phyloP scores from a whole-genome alignment of 345 rosid species.

The Gossypium australe region DNA sequence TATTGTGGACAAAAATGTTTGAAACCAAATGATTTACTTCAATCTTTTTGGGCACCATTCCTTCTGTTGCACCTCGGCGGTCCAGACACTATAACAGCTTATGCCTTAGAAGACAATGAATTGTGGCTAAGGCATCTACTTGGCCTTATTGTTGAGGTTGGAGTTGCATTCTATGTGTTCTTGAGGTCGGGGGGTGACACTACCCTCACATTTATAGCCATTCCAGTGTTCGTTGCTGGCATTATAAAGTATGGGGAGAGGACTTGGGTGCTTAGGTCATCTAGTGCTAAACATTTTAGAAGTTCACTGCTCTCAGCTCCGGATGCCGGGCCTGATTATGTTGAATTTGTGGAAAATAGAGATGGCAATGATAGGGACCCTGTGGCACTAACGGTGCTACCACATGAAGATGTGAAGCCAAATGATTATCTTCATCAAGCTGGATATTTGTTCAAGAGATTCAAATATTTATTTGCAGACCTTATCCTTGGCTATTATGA shows the following conservation, averaged over 20 bases:
- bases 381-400: not conserved
- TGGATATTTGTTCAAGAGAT: conserved; percentile 15
- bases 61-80: conserved; percentile 40
- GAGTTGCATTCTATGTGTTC: conserved; percentile 22
- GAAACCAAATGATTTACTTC: not conserved
- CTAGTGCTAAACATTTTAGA: conserved; percentile 31
- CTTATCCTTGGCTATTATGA: conserved; percentile 22
- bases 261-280: conserved; percentile 30
- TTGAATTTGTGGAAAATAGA: not conserved
- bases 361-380: not conserved
- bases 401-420: not conserved
- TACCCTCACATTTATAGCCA: conserved; percentile 2
- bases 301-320: conserved; percentile 16
- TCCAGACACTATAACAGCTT: conserved; percentile 41
- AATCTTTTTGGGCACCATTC: conserved; percentile 33
- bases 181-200: conserved; percentile 7
- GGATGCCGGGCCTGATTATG: not conserved
- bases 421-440: conserved; percentile 12
- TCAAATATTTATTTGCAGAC: conserved; percentile 22
- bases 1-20: too few species aligned
- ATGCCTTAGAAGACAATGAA: conserved; percentile 36
- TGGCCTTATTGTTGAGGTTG: conserved; percentile 22
- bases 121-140: conserved; percentile 32
- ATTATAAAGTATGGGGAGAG: conserved; percentile 45
- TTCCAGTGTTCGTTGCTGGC: conserved; percentile 22